phyloP scores from a whole-genome alignment of 2,329 filamentous ascomycete species.

The Fulvia fulva region DNA sequence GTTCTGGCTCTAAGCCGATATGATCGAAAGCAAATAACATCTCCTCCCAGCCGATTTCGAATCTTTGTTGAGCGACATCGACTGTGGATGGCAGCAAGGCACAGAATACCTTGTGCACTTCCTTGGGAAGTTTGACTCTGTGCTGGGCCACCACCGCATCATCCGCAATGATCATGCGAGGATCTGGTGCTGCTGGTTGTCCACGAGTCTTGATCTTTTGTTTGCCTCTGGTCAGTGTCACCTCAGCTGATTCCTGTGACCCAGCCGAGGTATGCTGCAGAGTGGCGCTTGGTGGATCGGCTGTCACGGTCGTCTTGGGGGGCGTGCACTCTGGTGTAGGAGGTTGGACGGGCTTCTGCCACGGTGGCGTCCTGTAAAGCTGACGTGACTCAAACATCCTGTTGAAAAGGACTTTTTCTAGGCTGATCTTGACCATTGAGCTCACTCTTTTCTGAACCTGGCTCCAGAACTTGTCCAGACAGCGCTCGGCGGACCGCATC shows the following conservation, averaged over 20 bases:
- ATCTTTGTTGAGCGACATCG: constrained; percentile 35
- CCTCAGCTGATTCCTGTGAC: constrained; percentile 8
- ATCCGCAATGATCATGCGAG: constrained; percentile 3
- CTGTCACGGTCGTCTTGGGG: constrained; percentile 10
- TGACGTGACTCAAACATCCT: constrained; percentile 29
- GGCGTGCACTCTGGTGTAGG: constrained; percentile 1
- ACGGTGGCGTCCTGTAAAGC: constrained; percentile 49
- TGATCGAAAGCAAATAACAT: constrained; percentile 51
- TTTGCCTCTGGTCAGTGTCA: constrained; percentile 7
- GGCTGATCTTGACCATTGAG: constrained; percentile 10
- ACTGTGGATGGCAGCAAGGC: constrained; percentile 40
- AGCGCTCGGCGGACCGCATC: constrained; percentile 46
- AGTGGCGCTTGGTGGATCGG: constrained; percentile 12
- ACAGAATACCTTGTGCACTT: constrained; percentile 40
- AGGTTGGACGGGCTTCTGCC: constrained; percentile 38
- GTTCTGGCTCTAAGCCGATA: constrained; percentile 51
- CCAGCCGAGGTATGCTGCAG: constrained; percentile 2
- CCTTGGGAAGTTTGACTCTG: constrained; percentile 18
- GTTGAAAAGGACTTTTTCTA: constrained; percentile 28
- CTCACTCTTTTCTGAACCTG: constrained; percentile 15
- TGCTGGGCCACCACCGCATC: not conserved
- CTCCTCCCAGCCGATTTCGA: constrained; percentile 52
- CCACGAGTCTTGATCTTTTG: constrained; percentile 26
- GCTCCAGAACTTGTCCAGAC: constrained; percentile 49
- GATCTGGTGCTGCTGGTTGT: constrained; percentile 14